Conservation (phyloP, 129 eudicot species). For the Silybum marianum region DNA sequence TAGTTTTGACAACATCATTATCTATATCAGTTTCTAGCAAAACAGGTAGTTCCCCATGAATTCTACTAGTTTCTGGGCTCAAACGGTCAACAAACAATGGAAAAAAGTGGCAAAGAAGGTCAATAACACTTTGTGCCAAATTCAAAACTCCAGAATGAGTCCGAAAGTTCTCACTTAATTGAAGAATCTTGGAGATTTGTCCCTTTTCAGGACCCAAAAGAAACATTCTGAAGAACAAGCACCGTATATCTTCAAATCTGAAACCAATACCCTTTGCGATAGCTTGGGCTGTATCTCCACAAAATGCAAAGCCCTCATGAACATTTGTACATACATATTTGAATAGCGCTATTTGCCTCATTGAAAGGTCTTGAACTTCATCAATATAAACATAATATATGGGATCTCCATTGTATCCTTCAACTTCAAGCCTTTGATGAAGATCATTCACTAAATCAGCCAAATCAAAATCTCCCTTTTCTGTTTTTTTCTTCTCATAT, state of each 20-base stretch:
- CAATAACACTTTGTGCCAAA: constrained; percentile 73
- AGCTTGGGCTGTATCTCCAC: constrained; percentile 87
- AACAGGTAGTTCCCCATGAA: constrained; percentile 64
- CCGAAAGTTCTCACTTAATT: constrained; percentile 62
- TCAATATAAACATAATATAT: constrained; percentile 80
- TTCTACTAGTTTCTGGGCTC: constrained; percentile 63
- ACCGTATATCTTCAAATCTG: constrained; percentile 70
- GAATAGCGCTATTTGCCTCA: constrained; percentile 73
- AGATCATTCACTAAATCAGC: constrained; percentile 80
- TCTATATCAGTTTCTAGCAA: constrained; percentile 57
- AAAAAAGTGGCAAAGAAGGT: constrained; percentile 58
- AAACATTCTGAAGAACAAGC: constrained; percentile 59
- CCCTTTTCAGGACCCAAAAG: constrained; percentile 55
- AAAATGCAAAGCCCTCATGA: constrained; percentile 73
- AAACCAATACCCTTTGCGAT: constrained; percentile 87
- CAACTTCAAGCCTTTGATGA: constrained; percentile 52
- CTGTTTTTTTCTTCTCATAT: constrained; percentile 63
- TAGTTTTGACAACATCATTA: constrained; percentile 47
- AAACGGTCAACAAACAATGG: constrained; percentile 59
- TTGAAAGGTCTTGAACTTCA: constrained; percentile 83
- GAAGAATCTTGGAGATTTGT: constrained; percentile 44
- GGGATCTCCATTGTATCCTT: constrained; percentile 44
- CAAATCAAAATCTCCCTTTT: constrained; percentile 65
- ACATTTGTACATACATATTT: constrained; percentile 69
- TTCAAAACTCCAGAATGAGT: constrained; percentile 71